Base-by-base conservation (phyloP, 2,329 filamentous ascomycete genomes). In the Cladophialophora carrionii region DNA sequence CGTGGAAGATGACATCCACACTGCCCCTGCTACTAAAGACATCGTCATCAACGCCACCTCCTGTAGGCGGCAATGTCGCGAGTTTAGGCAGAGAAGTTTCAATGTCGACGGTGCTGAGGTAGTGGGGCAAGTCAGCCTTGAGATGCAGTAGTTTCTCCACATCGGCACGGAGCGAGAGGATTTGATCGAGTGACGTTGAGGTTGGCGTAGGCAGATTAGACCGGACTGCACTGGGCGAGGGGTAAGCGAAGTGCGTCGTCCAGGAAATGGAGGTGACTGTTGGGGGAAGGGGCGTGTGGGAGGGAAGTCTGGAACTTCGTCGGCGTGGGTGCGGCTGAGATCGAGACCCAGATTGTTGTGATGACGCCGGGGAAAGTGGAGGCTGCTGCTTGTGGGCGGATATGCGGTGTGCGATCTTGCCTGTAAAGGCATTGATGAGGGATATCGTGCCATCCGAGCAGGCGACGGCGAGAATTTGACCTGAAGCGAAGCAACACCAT, bases 361-460 rank as follows among this genome's bases (percentile, higher is more conserved):
- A 54, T 10, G 57, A 54, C 4, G 32, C 26, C 7, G 61, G 26
- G 8, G 48, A 31, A 4, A 43, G 17, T 17, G 55, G 3, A 12
- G 52, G 9, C 7, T 57, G 34, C 24, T 41, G 54, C 26, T 26
- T 46, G 10, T 12, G 24, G 14, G 72, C 61, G 41, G 55, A 61
- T 48, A 74, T 66, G n/a, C 71, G 71, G 75, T 95, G 90, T 22
- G 92, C 87, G 12, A 89, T 86, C 77, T 94, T 96, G 76, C 88
- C 90, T 71, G 87, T 93, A 75, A 95, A 92, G 24, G 92, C 79
- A 66, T 90, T 90, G 75, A 94, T 85, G 41, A 96, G 79, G 64
- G 91, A 87, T 22, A 95, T 86, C 6, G 85, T 85, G 31, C 90
- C 90, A 79, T 96, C 91, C 71, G 86, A 91, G 87, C 91, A 96